phyloP scores from a whole-genome alignment of 2,329 filamentous ascomycete species.

The Cladosporium sp. region DNA sequence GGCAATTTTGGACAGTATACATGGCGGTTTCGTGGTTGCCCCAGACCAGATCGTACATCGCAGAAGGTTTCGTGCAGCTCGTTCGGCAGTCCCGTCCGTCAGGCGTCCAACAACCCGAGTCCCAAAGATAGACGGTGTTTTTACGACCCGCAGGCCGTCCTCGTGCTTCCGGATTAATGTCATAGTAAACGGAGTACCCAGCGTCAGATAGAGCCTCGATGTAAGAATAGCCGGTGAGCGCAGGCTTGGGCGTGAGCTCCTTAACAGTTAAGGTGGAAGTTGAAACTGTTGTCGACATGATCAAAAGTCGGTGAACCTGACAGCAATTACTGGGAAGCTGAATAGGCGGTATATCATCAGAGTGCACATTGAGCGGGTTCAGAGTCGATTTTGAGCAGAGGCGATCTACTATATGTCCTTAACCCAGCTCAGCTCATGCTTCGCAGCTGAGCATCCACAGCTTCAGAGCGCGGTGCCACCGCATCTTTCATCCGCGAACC shows the following conservation, averaged over 20 bases:
- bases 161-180: neutral
- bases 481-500: neutral
- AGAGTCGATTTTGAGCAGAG: too few species aligned
- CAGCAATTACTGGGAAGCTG: too few species aligned
- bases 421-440: neutral
- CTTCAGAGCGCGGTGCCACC: neutral
- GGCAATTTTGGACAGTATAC: neutral
- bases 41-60: neutral
- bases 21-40: neutral
- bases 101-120: neutral
- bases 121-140: neutral
- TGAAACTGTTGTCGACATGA: neutral
- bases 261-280: neutral
- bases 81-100: neutral
- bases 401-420: neutral
- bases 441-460: neutral
- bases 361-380: too few species aligned
- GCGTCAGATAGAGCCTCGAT: neutral
- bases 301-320: too few species aligned
- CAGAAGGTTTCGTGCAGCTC: neutral
- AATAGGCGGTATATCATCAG: too few species aligned
- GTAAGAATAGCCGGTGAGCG: neutral
- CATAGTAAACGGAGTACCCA: neutral
- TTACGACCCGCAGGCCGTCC: neutral
- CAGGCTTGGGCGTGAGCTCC: neutral